Base-by-base conservation (phyloP, 1,139 yeast species). In the Trichomonascaceae sp. region DNA sequence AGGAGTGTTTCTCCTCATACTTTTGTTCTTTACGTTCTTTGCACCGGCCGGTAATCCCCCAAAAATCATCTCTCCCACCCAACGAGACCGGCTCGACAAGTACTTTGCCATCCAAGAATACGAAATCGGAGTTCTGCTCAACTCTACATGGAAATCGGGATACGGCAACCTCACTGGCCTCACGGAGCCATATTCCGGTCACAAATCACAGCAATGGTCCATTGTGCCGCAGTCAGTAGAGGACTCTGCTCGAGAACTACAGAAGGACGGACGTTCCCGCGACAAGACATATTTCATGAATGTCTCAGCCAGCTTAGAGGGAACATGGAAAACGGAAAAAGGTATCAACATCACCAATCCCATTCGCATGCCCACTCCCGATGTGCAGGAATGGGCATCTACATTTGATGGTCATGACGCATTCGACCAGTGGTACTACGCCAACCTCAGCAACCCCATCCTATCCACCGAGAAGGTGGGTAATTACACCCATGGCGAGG, bases 161-260 rank as follows among this genome's bases (percentile, higher is more conserved):
- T 77, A 76, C 51, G 80, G 79, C 1, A 77, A 80, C 46, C 53
- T 82, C 8, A 79, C 93, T 0, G 94, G 94, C 5, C 69, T 76
- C 15, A 26, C 29, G 3, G 28, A 28, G 9, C 37, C 38, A 5
- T 46, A 49, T 31, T 44, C 50, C 2, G 37, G 23, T 2, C 37
- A 37, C 13, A 41, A 41, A 2, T 35, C 38, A 5, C 41, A 65
- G 62, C 48, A 56, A 74, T 37, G 74, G 78, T 32, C 80, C 15
- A 57, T 81, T 2, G 50, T 82, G 8, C 93, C 94, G 1, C 64
- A 76, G 45, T 53, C 49, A 5, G 59, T 82, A 1, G 23, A 20
- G 11, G 6, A 8, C 9, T 6, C 23, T 20, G 23, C 23, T 11
- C 9, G 6, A 8, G 9, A 20, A 20, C 11, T 20, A 20, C 11